Evolutionary conservation across 2,329 filamentous ascomycete species (phyloP).

Genomic region (Rachicladosporium sp.): DNA sequence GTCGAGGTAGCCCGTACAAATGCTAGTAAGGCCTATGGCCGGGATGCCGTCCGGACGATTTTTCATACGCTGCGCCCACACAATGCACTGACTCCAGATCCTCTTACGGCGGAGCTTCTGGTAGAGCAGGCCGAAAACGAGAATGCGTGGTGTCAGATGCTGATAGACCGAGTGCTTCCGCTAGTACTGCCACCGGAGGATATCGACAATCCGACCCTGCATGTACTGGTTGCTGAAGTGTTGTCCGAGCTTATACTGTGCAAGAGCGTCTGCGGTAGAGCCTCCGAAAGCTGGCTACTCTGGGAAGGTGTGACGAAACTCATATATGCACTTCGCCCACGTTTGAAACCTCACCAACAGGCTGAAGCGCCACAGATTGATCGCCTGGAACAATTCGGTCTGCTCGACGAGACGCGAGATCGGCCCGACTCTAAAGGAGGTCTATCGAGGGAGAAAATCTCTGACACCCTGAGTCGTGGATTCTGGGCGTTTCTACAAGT

Average conservation of each 20-base stretch:
- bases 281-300: constrained; percentile 77
- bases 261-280: constrained; percentile 65
- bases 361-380: constrained; percentile 18
- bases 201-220: constrained; percentile 74
- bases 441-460: constrained; percentile 2
- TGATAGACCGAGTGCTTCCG: constrained; percentile 72
- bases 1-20: no score
- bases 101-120: constrained; percentile 34
- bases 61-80: constrained; percentile 79
- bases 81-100: constrained; percentile 67
- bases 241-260: constrained; percentile 83
- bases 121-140: constrained; percentile 62
- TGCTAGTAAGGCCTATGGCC: not conserved
- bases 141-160: constrained; percentile 68
- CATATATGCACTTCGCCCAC: constrained; percentile 31
- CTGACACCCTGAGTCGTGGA: constrained; percentile 10
- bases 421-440: not conserved
- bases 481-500: constrained; percentile 41
- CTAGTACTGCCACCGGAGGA: constrained; percentile 86
- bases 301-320: constrained; percentile 74
- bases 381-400: constrained; percentile 45
- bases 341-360: constrained; percentile 18
- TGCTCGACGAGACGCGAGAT: constrained; percentile 28
- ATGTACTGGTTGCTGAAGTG: constrained; percentile 73
- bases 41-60: constrained; percentile 23